Evolutionary conservation across 164 flowering plant species (phyloP), one percentile per base, ranked within the genome.

Genomic region (Macadamia tetraphylla): DNA sequence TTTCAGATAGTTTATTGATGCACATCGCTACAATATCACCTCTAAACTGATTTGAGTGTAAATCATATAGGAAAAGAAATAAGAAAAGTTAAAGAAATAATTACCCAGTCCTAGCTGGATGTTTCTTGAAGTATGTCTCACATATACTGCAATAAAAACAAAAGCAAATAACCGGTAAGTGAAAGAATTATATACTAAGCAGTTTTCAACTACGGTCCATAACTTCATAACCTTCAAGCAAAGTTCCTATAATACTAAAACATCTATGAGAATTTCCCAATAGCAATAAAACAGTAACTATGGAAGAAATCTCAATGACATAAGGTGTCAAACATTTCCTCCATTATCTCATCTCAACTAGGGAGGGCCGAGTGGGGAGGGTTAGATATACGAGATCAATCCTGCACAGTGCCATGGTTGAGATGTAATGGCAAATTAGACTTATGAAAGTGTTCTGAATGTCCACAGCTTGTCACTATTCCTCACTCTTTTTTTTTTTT

Each of bases 71-170:
- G 31, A 48, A 48, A 40, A 6, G 6, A 40, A 40, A 43, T 8
- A 13, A 31, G 12, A 51, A 66, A 29, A 30, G 12, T 5, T 14
- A 32, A 68, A 35, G n/a, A 35, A 30, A 11, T 6, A 3, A 23
- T 84, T 88, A 92, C 99, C 98, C 98, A 63, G 88, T 92, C 80
- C 76, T 88, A 42, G 75, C 78, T 11, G 97, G 92, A 76, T 87
- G 70, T 63, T 94, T 94, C 83, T 87, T 92, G 91, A 92, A 94
- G 84, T 94, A 94, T 17, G 99, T 86, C 78, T 94, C 99, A 69
- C 97, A 89, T 83, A 94, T 90, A 75, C 99, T 94, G 92, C 65
- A 78, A 63, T 70, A 63, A 29, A 66, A 48, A 40, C 2, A 68
- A 63, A 1, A 35, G 40, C 62, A 30, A 61, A 58, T 71, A 40